Evolutionary conservation across 2,329 filamentous ascomycete genomes (phyloP), one percentile per base, ranked within the genome.

Genomic region (Pyrenochaeta sp.): DNA sequence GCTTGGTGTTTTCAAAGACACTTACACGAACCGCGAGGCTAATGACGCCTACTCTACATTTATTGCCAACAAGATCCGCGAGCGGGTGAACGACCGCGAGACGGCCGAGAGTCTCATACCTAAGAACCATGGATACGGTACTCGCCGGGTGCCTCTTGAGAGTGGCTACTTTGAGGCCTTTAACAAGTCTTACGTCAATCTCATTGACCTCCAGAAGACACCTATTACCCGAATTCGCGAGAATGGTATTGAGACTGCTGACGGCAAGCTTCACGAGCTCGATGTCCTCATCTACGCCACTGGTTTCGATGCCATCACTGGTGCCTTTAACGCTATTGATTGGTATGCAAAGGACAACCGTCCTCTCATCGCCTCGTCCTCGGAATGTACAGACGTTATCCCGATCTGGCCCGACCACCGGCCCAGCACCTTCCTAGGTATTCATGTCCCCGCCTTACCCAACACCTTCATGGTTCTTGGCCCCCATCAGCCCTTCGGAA

Each of bases 401-500:
- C 44, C 50, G n/a, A 55, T 55, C 29, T 60, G 60, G 42, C 55
- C 50, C 24, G 51, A 60, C 21, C 51, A 58, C 11, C 41, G 51
- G 5, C 53, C 58, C 6, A 38, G 39, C 14, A 65, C 63, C 2
- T 65, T 55, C 28, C 46, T 66, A 0, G 63, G 61, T 1, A 43
- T 66, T 7, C 54, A 43, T n/a, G 47, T 60, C 2, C 58, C 51
- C 6, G 47, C 44, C 3, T 52, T 69, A 34, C 63, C 63, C 4
- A 67, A 65, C 29, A 55, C 53, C 43, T 65, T 66, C 52, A 73
- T 75, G 69, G 58, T 74, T n/a, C 66, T 74, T 56, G 73, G 73
- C 0, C 74, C 74, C 0, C 70, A 76, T 35, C 72, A 75, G 38
- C 69, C 69, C 50, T 75, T 74, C 48, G 72, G 73, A 7, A 76